A percentile compares a stretch with the other conserved stretches of the same genome.
Evolutionary conservation across 495 filamentous ascomycete species (phyloP).

Genomic region (Aspergillus sparsus): DNA sequence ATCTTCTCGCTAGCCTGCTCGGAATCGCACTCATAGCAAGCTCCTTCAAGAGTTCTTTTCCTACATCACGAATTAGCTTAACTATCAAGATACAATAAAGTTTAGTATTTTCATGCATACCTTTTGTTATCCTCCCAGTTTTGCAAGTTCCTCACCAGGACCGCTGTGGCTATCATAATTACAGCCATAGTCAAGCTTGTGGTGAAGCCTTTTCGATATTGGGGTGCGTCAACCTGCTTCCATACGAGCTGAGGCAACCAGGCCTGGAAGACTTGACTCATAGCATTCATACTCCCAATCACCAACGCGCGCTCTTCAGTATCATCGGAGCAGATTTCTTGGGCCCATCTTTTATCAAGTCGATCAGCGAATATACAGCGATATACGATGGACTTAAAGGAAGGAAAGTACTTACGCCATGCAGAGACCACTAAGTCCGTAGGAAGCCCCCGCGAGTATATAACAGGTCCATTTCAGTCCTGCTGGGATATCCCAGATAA

Average conservation of each 20-base stretch:
- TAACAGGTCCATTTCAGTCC: slow-evolving; percentile 49
- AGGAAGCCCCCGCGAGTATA: slow-evolving; percentile 40
- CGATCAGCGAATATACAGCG: neutral
- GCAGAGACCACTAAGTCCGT: slow-evolving; percentile 43
- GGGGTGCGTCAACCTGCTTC: slow-evolving; percentile 53
- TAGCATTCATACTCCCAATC: slow-evolving; percentile 51
- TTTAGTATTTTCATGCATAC: slow-evolving; percentile 17
- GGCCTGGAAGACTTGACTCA: slow-evolving; percentile 51
- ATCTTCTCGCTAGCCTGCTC: too few species aligned
- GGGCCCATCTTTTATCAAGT: slow-evolving; percentile 44
- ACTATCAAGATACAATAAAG: slow-evolving; percentile 17
- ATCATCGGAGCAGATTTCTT: slow-evolving; percentile 52
- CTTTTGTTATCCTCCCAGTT: slow-evolving; percentile 37
- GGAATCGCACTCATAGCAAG: too few species aligned
- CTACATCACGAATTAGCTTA: too few species aligned
- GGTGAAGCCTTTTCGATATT: slow-evolving; percentile 52
- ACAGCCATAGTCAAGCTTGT: slow-evolving; percentile 39
- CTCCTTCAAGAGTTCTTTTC: too few species aligned
- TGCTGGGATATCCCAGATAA: slow-evolving; percentile 49
- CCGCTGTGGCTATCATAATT: slow-evolving; percentile 33
- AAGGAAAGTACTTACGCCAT: slow-evolving; percentile 39
- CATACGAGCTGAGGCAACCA: slow-evolving; percentile 54
- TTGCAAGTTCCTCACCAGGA: slow-evolving; percentile 38
- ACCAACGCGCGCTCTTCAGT: slow-evolving; percentile 55
- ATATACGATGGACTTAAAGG: slow-evolving; percentile 14